phyloP scores from a whole-genome alignment of 208 protist genomes.

The Angomonas deanei region DNA sequence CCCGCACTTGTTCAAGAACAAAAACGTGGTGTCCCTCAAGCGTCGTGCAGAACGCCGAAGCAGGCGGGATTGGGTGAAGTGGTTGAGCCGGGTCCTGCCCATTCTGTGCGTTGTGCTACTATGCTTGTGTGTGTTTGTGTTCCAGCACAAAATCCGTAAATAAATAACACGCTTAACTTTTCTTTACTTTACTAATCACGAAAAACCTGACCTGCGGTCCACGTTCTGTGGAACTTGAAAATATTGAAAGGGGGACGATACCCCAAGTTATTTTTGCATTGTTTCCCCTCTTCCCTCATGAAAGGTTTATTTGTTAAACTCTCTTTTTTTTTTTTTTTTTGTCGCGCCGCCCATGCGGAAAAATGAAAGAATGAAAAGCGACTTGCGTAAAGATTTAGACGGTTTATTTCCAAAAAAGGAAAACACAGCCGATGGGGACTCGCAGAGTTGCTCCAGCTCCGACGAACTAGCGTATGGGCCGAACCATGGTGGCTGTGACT shows the following conservation, averaged over 20 bases:
- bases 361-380: too few relatives aligned
- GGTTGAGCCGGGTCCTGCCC: constrained; percentile 25
- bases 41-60: constrained; percentile 27
- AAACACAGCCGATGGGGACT: neutral
- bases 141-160: too few relatives aligned
- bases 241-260: neutral
- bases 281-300: constrained; percentile 9
- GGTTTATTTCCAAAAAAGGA: neutral
- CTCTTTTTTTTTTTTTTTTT: constrained; percentile 14
- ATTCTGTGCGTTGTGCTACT: constrained; percentile 12
- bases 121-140: constrained; percentile 3
- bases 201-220: too few relatives aligned
- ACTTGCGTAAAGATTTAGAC: neutral
- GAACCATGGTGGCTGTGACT: neutral
- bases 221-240: neutral
- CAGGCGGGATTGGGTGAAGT: constrained; percentile 23
- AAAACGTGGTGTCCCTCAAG: constrained; percentile 30
- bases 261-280: neutral
- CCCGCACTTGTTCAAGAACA: constrained; percentile 40
- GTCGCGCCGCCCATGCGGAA: neutral
- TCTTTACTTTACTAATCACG: neutral
- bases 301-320: neutral
- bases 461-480: neutral
- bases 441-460: neutral
- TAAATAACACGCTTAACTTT: too few relatives aligned